Conservation (phyloP, 2,329 filamentous ascomycete species). For the Trichoderma semiorbis region DNA sequence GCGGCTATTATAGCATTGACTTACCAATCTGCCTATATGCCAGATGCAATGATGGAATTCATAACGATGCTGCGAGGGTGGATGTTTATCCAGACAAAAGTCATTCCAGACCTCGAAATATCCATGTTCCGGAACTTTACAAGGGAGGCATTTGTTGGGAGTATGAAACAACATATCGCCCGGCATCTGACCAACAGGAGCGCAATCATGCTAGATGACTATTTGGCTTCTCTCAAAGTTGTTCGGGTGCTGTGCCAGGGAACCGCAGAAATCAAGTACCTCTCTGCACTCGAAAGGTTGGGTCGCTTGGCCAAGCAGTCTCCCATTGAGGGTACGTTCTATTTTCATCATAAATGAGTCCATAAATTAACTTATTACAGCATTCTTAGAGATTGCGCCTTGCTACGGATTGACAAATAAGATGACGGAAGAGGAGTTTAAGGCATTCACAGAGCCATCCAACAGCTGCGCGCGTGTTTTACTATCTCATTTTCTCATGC, state of each 20-base stretch:
- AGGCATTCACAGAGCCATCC: background rate
- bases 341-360: background rate
- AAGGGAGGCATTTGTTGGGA: background rate
- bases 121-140: background rate
- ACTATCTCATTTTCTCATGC: background rate
- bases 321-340: background rate
- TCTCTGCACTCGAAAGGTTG: background rate
- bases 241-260: background rate
- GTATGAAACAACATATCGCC: background rate
- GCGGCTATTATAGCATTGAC: conserved; percentile 36
- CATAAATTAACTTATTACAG: background rate
- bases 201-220: background rate
- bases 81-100: conserved; percentile 19
- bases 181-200: background rate
- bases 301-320: background rate
- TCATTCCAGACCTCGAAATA: background rate
- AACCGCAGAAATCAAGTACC: background rate
- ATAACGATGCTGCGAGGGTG: conserved; percentile 39
- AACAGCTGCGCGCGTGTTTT: background rate
- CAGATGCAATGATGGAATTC: conserved; percentile 39
- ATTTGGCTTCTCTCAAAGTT: background rate
- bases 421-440: background rate
- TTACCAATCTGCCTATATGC: conserved; percentile 39
- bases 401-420: background rate
- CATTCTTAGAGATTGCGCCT: background rate